These are phyloP conservation scores for Acanthamoeba triangularis DNA, from an alignment of 208 protist genomes.

Conservation along the genomic window DNA sequence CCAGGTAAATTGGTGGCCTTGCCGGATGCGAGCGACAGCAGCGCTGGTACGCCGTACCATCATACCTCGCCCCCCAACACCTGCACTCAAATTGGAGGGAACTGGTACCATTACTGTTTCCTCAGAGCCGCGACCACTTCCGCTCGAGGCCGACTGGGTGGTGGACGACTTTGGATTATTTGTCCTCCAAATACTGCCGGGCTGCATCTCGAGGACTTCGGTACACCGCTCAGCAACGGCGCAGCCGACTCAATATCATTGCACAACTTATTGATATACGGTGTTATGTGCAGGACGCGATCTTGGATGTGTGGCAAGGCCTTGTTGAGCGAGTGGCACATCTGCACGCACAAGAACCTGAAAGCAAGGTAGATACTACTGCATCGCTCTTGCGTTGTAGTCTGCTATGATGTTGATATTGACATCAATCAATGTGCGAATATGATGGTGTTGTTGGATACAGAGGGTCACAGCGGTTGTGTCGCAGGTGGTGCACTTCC, in stretches of 20 bases:
- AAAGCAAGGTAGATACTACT: background rate
- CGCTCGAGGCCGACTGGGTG: constrained; percentile 1
- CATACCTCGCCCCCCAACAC: background rate
- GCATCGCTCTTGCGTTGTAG: too few species aligned
- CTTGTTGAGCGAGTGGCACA: background rate
- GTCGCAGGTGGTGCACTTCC: background rate
- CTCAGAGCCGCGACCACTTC: background rate
- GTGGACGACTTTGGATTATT: background rate
- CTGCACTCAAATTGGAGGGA: too few species aligned
- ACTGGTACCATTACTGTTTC: background rate
- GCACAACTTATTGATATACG: background rate
- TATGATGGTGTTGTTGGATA: background rate
- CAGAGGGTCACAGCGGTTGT: background rate
- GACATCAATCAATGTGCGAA: background rate
- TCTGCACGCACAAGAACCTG: background rate
- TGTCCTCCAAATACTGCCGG: background rate
- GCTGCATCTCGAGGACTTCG: background rate
- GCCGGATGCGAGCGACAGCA: background rate
- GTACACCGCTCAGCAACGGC: background rate
- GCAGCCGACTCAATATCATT: background rate
- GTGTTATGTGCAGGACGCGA: background rate
- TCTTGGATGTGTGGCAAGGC: constrained; percentile 16
- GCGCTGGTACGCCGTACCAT: background rate
- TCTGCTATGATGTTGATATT: too few species aligned
- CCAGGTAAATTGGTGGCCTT: constrained; percentile 13